phyloP scores from a whole-genome alignment of 495 filamentous ascomycete species.

The Tuber brumale region DNA sequence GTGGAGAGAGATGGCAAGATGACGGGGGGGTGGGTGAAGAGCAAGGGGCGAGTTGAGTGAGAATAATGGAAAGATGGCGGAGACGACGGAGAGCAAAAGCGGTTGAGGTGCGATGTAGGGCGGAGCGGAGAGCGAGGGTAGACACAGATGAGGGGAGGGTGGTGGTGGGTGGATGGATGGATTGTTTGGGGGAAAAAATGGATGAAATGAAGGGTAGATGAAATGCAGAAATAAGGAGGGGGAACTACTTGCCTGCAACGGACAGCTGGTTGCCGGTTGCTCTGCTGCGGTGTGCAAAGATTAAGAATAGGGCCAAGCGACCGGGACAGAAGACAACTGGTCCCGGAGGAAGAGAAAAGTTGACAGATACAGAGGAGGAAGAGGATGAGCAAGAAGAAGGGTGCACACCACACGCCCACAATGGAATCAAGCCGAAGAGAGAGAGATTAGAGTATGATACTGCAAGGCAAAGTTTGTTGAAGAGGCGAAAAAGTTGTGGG shows the following conservation, averaged over 20 bases:
- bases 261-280: neutral
- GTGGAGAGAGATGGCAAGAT: neutral
- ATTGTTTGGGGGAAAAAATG: neutral
- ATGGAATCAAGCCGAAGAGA: neutral
- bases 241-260: neutral
- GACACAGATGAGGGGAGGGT: neutral
- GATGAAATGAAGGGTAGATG: neutral
- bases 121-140: neutral
- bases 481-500: neutral
- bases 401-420: neutral
- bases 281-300: neutral
- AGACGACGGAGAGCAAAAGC: slow-evolving; percentile 1
- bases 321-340: neutral
- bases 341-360: neutral
- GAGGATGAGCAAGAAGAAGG: neutral
- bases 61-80: slow-evolving; percentile 1
- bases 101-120: neutral
- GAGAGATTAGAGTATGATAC: neutral
- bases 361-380: neutral
- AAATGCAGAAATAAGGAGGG: neutral
- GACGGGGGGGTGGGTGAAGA: neutral
- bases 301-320: neutral
- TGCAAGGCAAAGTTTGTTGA: neutral
- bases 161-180: neutral
- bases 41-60: neutral